A percentile compares a stretch with the other conserved stretches of the same genome.
phyloP scores from a whole-genome alignment of 2,329 filamentous ascomycete genomes.

The Pseudopyrenochaeta lycopersici region DNA sequence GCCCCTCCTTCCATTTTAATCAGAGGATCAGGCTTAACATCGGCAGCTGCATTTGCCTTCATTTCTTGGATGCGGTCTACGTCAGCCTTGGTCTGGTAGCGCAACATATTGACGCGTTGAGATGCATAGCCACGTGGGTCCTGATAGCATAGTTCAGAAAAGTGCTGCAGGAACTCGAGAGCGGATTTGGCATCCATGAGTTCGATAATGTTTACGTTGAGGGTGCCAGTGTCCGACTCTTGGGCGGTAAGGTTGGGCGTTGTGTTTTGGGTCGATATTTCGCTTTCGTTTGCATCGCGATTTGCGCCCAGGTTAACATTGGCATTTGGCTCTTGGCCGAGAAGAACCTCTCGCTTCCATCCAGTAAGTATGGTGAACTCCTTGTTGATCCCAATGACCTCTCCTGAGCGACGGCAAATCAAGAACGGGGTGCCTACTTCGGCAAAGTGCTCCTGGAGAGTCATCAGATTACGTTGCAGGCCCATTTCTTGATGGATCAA shows the following conservation, averaged over 20 bases:
- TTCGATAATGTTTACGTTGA: constrained; percentile 90
- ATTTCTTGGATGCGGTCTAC: constrained; percentile 38
- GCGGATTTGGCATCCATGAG: constrained; percentile 93
- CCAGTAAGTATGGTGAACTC: constrained; percentile 96
- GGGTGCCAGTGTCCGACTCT: constrained; percentile 55
- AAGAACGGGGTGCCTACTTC: constrained; percentile 90
- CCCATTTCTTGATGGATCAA: constrained; percentile 98
- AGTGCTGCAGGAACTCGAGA: constrained; percentile 95
- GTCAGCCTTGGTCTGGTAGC: constrained; percentile 71
- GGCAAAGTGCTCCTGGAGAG: constrained; percentile 91
- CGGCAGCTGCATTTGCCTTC: constrained; percentile 23
- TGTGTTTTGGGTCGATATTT: constrained; percentile 50
- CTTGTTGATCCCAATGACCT: constrained; percentile 94
- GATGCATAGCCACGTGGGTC: constrained; percentile 87
- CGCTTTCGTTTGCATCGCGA: constrained; percentile 46
- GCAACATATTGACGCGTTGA: constrained; percentile 84
- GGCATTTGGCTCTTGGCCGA: constrained; percentile 86
- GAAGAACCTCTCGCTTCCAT: constrained; percentile 88
- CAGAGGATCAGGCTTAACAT: constrained; percentile 33
- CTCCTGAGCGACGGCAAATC: constrained; percentile 89
- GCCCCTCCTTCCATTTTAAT: constrained; percentile 42
- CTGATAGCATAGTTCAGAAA: constrained; percentile 89
- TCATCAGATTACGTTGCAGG: constrained; percentile 89
- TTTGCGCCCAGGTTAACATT: constrained; percentile 80
- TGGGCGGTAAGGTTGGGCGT: constrained; percentile 56